These are phyloP conservation scores for Rosa chinensis DNA, from an alignment of 306 rosid species.

Conservation along the genomic window DNA sequence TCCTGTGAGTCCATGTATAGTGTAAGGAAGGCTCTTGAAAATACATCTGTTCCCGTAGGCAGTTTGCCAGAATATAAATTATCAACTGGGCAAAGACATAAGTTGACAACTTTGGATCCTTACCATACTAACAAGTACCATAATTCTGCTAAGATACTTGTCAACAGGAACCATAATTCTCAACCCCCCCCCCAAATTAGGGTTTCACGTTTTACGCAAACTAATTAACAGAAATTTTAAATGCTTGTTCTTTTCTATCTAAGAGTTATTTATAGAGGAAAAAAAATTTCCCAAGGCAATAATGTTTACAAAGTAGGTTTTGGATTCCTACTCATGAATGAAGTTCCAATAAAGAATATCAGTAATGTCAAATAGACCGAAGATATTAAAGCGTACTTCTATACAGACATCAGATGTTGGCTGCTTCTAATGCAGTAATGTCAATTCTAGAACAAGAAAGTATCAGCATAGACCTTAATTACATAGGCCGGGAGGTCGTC, in stretches of 20 bases:
- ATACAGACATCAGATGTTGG: not conserved
- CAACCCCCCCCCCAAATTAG: no score
- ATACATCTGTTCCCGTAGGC: constrained; percentile 75
- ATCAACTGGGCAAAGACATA: constrained; percentile 90
- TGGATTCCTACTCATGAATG: no score
- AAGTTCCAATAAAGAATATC: no score
- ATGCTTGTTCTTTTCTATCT: no score
- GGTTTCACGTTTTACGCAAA: no score
- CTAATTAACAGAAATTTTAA: no score
- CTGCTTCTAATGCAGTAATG: not conserved
- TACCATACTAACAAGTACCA: constrained; percentile 14
- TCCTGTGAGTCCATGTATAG: constrained; percentile 79
- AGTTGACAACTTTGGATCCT: constrained; percentile 65
- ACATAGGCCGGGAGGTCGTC: constrained; percentile 19
- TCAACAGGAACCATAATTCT: no score
- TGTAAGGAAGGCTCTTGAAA: constrained; percentile 91
- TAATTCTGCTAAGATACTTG: no score
- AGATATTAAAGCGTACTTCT: not conserved
- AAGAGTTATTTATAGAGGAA: no score
- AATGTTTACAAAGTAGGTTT: no score
- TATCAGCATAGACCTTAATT: constrained; percentile 9
- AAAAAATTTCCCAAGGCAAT: no score
- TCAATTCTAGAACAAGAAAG: constrained; percentile 2
- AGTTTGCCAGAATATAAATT: constrained; percentile 76
- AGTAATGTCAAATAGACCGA: no score